Conservation (phyloP, 1,139 yeast genomes). For the Suhomyces bolitotheri region DNA sequence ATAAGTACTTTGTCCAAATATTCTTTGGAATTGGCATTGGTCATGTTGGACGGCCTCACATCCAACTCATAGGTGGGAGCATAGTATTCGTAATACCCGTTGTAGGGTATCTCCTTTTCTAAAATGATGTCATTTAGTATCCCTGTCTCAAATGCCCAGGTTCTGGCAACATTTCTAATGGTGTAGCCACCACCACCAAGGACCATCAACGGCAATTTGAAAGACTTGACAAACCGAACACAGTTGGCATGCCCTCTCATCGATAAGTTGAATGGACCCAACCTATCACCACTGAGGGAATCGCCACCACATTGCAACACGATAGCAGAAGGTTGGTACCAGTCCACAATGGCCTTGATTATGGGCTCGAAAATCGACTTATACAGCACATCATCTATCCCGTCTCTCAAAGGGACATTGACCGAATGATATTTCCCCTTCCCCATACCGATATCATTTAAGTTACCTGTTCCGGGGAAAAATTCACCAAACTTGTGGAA, state of each 20-base stretch:
- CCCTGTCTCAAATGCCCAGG: constrained; percentile 96
- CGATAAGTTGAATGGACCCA: constrained; percentile 89
- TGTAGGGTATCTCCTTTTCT: constrained; percentile 86
- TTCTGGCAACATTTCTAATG: constrained; percentile 91
- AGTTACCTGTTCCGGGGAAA: constrained; percentile 94
- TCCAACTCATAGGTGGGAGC: constrained; percentile 94
- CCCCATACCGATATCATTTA: constrained; percentile 85
- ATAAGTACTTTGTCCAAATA: constrained; percentile 82
- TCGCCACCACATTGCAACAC: constrained; percentile 96
- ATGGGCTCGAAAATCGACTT: constrained; percentile 87
- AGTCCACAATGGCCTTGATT: constrained; percentile 76
- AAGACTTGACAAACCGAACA: constrained; percentile 83
- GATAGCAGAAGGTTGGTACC: constrained; percentile 92
- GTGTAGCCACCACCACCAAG: constrained; percentile 99
- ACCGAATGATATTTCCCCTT: constrained; percentile 86
- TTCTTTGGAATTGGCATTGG: constrained; percentile 92
- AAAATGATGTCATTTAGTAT: constrained; percentile 74
- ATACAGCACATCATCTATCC: constrained; percentile 87
- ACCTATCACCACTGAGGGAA: constrained; percentile 84
- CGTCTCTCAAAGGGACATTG: constrained; percentile 88
- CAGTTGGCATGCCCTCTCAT: constrained; percentile 96
- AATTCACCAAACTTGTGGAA: constrained; percentile 97
- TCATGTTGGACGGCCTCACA: constrained; percentile 95
- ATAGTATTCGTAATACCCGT: constrained; percentile 93
- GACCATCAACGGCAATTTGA: constrained; percentile 85